phyloP scores from a whole-genome alignment of 2,329 filamentous ascomycete genomes.

The Metarhizium rileyi region DNA sequence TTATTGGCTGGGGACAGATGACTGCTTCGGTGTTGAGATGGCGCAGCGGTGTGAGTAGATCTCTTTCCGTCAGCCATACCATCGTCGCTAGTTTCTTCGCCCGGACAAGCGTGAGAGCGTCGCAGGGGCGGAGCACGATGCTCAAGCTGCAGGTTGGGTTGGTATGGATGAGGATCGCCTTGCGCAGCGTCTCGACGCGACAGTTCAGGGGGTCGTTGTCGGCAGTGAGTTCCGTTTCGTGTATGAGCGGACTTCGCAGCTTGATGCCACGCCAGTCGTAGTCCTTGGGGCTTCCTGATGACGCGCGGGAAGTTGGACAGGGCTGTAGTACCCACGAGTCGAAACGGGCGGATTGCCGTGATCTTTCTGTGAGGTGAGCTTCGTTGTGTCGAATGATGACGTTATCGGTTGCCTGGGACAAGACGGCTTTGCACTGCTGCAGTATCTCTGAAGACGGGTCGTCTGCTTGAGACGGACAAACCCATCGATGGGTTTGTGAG shows the following conservation, averaged over 20 bases:
- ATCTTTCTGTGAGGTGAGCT: not conserved
- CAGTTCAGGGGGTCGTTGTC: not conserved
- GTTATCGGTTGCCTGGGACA: not conserved
- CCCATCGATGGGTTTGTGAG: not conserved
- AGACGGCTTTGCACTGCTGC: not conserved
- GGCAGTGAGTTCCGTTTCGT: not conserved
- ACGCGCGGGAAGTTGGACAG: not conserved
- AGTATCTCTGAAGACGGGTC: not conserved
- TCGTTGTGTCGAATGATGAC: constrained; percentile 2
- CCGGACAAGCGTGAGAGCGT: not conserved
- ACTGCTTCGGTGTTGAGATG: not conserved
- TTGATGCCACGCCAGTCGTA: not conserved
- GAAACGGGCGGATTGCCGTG: constrained; percentile 3
- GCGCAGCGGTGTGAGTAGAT: not conserved
- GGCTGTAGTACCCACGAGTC: not conserved
- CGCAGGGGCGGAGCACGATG: not conserved
- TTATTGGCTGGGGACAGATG: not conserved
- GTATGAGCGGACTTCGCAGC: not conserved
- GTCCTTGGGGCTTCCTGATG: not conserved
- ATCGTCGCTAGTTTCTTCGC: constrained; percentile 1
- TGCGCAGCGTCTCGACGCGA: not conserved
- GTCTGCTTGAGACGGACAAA: not conserved
- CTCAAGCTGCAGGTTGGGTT: not conserved
- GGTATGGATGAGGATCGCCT: not conserved
- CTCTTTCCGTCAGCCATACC: not conserved